Evolutionary conservation across 2,329 filamentous ascomycete genomes (phyloP).

Genomic region (Colletotrichum phormii): DNA sequence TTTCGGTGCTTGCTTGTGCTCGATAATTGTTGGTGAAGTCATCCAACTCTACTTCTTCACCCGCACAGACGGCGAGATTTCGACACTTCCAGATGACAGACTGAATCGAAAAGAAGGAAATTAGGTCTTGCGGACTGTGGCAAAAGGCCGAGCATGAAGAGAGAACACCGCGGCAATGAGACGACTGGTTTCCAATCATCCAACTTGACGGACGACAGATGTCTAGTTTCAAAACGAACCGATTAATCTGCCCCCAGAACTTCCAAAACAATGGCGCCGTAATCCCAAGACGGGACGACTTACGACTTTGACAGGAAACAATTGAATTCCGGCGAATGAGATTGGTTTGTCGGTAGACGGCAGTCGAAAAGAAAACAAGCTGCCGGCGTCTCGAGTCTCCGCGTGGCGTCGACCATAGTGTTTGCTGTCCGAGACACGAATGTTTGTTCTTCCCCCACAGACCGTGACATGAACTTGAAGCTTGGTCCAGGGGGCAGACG

Average conservation of each 20-base stretch:
- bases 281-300: not conserved
- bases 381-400: not conserved
- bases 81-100: not conserved
- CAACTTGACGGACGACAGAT: not conserved
- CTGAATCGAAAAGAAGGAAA: not conserved
- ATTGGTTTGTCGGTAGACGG: not conserved
- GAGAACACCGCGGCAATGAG: not conserved
- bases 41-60: not conserved
- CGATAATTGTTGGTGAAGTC: not conserved
- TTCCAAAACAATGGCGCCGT: not conserved
- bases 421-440: conserved; percentile 1
- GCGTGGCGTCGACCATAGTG: not conserved
- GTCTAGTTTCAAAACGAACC: not conserved
- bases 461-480: conserved; percentile 3
- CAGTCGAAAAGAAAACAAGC: not conserved
- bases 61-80: not conserved
- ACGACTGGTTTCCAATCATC: not conserved
- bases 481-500: not conserved
- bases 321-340: not conserved
- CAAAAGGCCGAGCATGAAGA: not conserved
- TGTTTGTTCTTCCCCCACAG: not conserved
- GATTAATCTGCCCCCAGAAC: not conserved
- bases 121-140: too few relatives aligned
- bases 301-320: not conserved
- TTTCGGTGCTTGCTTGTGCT: not conserved